These are phyloP conservation scores for Pseudohyphozyma bogoriensis DNA, from an alignment of 768 basidiomycete genomes.

Conservation along the genomic window DNA sequence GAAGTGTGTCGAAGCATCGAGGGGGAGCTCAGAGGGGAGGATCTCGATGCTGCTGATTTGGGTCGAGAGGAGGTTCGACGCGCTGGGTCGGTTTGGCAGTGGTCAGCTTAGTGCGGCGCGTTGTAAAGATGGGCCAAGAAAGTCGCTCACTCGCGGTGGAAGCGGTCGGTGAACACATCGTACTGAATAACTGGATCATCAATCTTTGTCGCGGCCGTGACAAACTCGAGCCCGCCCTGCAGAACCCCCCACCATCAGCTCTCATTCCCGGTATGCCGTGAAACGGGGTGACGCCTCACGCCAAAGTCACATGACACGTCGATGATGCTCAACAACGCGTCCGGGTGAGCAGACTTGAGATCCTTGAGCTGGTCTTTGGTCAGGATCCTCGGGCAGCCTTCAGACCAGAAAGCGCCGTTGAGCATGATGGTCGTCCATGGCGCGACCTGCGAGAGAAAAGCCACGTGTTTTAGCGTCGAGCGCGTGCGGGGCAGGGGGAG, in stretches of 20 bases:
- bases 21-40: conserved; percentile 69
- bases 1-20: conserved; percentile 72
- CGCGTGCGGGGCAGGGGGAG: background rate
- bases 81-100: conserved; percentile 43
- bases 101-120: conserved; percentile 26
- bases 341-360: conserved; percentile 40
- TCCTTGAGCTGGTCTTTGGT: conserved; percentile 52
- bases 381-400: conserved; percentile 68
- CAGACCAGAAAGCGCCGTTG: conserved; percentile 78
- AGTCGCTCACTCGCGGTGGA: conserved; percentile 24
- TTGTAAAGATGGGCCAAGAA: conserved; percentile 25
- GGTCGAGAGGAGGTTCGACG: conserved; percentile 42
- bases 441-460: conserved; percentile 50
- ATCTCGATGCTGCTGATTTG: conserved; percentile 85
- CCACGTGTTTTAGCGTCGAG: background rate
- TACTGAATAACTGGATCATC: conserved; percentile 53
- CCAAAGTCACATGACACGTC: conserved; percentile 86
- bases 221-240: conserved; percentile 76
- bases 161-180: conserved; percentile 6
- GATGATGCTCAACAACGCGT: conserved; percentile 60
- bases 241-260: too few species aligned
- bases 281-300: conserved; percentile 38
- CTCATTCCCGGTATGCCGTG: background rate
- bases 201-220: conserved; percentile 65
- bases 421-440: conserved; percentile 75